Conservation (phyloP, 768 basidiomycete genomes). For the Gymnopilus junonius region DNA sequence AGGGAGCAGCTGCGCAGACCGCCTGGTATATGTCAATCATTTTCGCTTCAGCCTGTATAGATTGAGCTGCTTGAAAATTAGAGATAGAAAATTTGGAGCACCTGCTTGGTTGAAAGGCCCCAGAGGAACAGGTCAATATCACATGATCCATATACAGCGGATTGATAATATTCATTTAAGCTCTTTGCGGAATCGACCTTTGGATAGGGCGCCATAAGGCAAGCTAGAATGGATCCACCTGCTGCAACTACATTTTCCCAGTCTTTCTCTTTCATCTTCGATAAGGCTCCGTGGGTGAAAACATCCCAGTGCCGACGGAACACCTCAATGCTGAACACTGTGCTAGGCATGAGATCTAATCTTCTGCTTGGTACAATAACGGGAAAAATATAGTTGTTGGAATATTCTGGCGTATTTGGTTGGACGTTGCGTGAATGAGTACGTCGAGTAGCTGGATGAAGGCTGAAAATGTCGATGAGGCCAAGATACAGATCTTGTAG, state of each 20-base stretch:
- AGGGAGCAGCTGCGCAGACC: not conserved
- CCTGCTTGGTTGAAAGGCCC: slow-evolving; percentile 56
- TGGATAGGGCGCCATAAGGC: slow-evolving; percentile 54
- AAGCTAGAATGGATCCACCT: slow-evolving; percentile 32
- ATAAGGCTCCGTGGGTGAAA: slow-evolving; percentile 61
- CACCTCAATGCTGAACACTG: not conserved
- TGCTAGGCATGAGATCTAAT: not conserved
- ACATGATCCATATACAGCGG: slow-evolving; percentile 54
- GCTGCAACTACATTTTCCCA: slow-evolving; percentile 66
- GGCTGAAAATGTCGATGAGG: no score
- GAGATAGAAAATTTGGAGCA: slow-evolving; percentile 3
- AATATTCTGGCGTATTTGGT: no score
- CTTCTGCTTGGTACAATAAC: not conserved
- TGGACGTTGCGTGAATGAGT: no score
- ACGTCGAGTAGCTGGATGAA: no score
- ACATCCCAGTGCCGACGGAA: slow-evolving; percentile 53
- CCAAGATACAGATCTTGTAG: no score
- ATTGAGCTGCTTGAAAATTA: no score
- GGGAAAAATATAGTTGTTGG: not conserved
- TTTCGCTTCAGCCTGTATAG: not conserved
- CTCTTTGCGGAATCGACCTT: slow-evolving; percentile 43
- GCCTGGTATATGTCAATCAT: not conserved
- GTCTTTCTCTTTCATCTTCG: slow-evolving; percentile 45
- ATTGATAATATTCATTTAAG: slow-evolving; percentile 28
- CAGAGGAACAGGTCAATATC: slow-evolving; percentile 66